phyloP scores from a whole-genome alignment of 139 green algal genomes.

The Coccomyxa sp. region DNA sequence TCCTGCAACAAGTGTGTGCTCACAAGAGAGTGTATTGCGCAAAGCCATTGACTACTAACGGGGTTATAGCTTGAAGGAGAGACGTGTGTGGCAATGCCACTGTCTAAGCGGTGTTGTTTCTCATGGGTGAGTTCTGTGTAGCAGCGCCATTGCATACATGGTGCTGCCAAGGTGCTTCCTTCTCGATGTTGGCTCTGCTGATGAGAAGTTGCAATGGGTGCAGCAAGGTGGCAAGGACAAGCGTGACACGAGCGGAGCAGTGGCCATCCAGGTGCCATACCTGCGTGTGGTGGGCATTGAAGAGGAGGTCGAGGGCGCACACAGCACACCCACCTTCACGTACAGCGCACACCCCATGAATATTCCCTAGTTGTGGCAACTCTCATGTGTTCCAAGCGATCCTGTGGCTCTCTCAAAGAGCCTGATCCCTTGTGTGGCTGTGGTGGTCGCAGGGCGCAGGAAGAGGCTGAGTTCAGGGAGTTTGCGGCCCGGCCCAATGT shows the following conservation, averaged over 20 bases:
- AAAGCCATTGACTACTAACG: too few species aligned
- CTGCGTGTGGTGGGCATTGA: slow-evolving; percentile 88
- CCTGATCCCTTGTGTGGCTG: background rate
- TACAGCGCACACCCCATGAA: slow-evolving; percentile 7
- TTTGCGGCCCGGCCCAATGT: slow-evolving; percentile 74
- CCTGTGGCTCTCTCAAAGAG: background rate
- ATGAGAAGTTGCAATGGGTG: too few species aligned
- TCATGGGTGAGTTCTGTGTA: too few species aligned
- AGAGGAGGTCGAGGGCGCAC: slow-evolving; percentile 67
- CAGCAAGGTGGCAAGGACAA: slow-evolving; percentile 12
- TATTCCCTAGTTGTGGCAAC: background rate
- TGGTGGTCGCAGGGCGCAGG: slow-evolving; percentile 38
- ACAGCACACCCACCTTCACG: slow-evolving; percentile 68
- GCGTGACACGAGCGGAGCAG: slow-evolving; percentile 40
- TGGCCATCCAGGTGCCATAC: slow-evolving; percentile 90
- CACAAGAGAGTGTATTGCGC: too few species aligned
- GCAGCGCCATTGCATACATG: too few species aligned
- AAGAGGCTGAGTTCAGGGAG: slow-evolving; percentile 82
- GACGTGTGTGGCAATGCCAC: too few species aligned
- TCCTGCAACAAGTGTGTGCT: background rate
- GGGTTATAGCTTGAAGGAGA: too few species aligned
- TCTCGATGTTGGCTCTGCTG: too few species aligned
- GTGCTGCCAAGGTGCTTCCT: too few species aligned
- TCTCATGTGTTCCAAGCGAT: too few species aligned
- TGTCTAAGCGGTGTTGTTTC: too few species aligned